Percentiles rank a stretch among this genome's conserved stretches.
These are phyloP conservation scores for Lentinula guzmanii DNA, from an alignment of 768 basidiomycete genomes.

Conservation along the genomic window DNA sequence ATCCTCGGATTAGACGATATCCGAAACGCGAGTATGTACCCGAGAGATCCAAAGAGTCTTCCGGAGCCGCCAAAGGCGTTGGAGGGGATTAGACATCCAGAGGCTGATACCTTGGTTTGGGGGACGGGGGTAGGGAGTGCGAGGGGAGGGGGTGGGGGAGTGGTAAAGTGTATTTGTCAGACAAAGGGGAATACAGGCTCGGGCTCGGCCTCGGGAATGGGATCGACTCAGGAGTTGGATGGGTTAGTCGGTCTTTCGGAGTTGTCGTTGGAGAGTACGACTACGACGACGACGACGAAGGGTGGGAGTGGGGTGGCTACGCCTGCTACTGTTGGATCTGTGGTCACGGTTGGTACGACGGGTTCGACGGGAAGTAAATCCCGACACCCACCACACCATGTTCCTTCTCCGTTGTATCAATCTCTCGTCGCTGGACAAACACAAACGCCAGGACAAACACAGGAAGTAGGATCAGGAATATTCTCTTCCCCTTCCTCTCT, in stretches of 20 bases:
- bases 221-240: background rate
- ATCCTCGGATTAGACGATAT: slow-evolving; percentile 43
- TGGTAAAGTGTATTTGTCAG: background rate
- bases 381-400: background rate
- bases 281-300: too few relatives aligned
- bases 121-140: background rate
- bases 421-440: background rate
- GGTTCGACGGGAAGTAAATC: background rate
- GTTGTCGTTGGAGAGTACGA: background rate
- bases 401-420: background rate
- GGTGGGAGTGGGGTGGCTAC: background rate
- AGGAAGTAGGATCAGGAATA: too few relatives aligned
- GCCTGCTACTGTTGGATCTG: background rate
- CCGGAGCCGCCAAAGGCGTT: background rate
- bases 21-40: slow-evolving; percentile 37
- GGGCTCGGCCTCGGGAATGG: too few relatives aligned
- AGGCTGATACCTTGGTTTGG: background rate
- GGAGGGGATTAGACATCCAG: background rate
- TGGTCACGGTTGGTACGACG: background rate
- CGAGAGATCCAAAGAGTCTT: slow-evolving; percentile 32
- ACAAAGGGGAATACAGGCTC: background rate
- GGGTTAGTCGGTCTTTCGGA: background rate
- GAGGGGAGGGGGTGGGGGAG: too few relatives aligned
- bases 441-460: too few relatives aligned
- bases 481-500: too few relatives aligned